Conservation (phyloP, 2,329 filamentous ascomycete species). For the Aspergillus tanneri region DNA sequence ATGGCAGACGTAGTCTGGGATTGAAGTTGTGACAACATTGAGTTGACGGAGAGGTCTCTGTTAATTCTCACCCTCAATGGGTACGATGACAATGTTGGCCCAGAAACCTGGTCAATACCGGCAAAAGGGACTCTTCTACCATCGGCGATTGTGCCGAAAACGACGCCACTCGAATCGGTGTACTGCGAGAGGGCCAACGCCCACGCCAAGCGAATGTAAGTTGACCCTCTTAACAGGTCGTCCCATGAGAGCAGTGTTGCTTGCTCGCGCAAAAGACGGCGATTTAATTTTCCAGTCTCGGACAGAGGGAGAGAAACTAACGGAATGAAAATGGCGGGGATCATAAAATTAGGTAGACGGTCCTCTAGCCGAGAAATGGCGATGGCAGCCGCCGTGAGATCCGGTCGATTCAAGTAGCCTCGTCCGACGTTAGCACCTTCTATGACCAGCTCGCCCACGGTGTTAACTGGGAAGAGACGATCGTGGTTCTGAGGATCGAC, state of each 20-base stretch:
- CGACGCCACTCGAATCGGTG: background rate
- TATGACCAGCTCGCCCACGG: constrained; percentile 43
- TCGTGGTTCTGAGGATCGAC: constrained; percentile 8
- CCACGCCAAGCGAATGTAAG: background rate
- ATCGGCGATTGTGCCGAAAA: background rate
- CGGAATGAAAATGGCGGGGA: background rate
- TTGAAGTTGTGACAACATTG: background rate
- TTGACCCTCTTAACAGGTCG: background rate
- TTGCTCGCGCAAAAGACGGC: background rate
- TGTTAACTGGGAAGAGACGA: constrained; percentile 33
- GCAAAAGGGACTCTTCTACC: background rate
- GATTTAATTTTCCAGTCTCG: background rate
- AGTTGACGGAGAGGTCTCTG: background rate
- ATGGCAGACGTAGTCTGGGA: background rate
- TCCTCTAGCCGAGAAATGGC: constrained; percentile 14
- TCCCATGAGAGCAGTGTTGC: background rate
- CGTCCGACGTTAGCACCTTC: constrained; percentile 35
- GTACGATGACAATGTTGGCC: background rate
- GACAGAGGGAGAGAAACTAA: background rate
- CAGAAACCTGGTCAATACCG: background rate
- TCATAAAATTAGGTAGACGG: constrained; percentile 16
- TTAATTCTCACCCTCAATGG: background rate
- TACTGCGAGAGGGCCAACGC: background rate
- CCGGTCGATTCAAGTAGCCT: constrained; percentile 30
- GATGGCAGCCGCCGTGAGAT: constrained; percentile 17